Evolutionary conservation across 2,329 filamentous ascomycete species (phyloP), one percentile per base, ranked within the genome.

Genomic region (Talaromyces sp.): DNA sequence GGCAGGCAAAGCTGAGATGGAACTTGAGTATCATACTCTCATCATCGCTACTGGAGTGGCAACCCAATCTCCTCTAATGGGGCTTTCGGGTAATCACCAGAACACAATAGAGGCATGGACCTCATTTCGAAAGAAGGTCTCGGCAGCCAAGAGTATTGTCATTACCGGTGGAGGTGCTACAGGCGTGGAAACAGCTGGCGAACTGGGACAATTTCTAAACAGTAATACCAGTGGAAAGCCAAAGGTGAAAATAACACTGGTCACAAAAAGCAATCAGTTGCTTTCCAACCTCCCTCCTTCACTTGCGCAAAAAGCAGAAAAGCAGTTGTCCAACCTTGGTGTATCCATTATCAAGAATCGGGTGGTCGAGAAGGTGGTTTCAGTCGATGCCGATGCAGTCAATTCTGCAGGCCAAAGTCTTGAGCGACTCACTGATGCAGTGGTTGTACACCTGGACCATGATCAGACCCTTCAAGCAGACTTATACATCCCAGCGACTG

Each of bases 201-300:
- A 85, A 66, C 73, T 85, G 0, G 85, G 82, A 33, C 81, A 85
- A 67, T 76, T 80, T 68, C 75, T 86, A 17, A 86, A 86, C 65
- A 81, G 83, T 1, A 70, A 60, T 33, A 15, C 8, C 8, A 11
- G 11, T 9, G n/a, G 8, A 19, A 56, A 39, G 19, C 22, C 33
- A 2, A 80, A 78, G 17, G 78, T 81, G 1, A 39, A 68, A 0
- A 83, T 85, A 41, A 85, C 80, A 0, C 66, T 85, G 2, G 72
- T 85, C 25, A 82, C 79, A 0, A 71, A 75, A 1, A 72, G 67
- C 0, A 39, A 73, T 1, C 70, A 76, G 31, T 74, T 85, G 35
- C 75, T 85, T 0, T 80, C 82, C 0, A 52, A 68, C 3, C 72
- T 84, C 2, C 76, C 80, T 9, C 68, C 75, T 0, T 61, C 74